Conservation (phyloP, 345 rosid genomes). For the Orychophragmus violaceus region DNA sequence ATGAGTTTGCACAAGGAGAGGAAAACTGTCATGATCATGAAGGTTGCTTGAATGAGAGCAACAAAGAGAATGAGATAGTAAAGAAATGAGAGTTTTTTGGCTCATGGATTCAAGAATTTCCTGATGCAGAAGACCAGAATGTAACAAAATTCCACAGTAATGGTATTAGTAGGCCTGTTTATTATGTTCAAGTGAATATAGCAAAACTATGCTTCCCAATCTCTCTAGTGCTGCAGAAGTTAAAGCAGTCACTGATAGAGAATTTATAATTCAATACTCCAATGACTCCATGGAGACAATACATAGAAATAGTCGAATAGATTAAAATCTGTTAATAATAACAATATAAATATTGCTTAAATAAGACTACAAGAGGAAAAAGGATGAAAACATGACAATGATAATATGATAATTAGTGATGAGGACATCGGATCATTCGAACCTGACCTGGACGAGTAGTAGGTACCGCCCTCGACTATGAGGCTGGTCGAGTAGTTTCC, state of each 20-base stretch:
- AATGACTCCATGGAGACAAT: neutral
- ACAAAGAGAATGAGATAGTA: constrained; percentile 7
- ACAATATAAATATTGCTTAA: too few relatives aligned
- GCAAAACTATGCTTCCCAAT: neutral
- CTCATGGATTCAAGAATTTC: neutral
- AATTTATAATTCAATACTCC: neutral
- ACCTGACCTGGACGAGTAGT: too few relatives aligned
- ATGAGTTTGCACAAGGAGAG: constrained; percentile 15
- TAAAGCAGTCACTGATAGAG: neutral
- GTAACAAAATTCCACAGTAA: neutral
- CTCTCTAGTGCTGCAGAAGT: neutral
- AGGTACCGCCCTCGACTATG: too few relatives aligned
- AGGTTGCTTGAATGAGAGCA: neutral
- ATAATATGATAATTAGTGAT: too few relatives aligned
- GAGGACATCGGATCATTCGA: too few relatives aligned
- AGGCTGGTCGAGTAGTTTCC: too few relatives aligned
- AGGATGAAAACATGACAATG: too few relatives aligned
- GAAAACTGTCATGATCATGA: constrained; percentile 7
- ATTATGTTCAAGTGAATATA: neutral
- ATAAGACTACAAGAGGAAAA: too few relatives aligned
- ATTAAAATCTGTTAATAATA: too few relatives aligned
- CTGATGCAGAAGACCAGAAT: neutral
- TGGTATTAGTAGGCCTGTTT: constrained; percentile 6
- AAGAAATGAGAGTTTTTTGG: constrained; percentile 7
- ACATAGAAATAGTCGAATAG: neutral